Conservation (phyloP, 306 rosid species). For the Trifolium pratense region DNA sequence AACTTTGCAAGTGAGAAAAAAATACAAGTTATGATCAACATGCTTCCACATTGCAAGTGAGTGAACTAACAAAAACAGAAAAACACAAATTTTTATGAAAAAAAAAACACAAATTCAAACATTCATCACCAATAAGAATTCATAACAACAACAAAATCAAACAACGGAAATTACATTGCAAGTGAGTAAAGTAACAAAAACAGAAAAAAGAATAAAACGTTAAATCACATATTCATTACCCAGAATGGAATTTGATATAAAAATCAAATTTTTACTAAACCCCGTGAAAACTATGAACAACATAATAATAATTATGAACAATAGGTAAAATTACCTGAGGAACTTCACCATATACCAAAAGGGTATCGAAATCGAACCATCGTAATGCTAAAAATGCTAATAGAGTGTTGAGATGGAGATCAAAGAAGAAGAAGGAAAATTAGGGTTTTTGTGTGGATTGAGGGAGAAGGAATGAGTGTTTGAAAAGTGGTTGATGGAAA, state of each 20-base stretch:
- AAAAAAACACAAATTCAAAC: not conserved
- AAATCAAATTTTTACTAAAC: slow-evolving; percentile 23
- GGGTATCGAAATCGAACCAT: slow-evolving; percentile 23
- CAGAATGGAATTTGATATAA: slow-evolving; percentile 15
- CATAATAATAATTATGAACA: not conserved
- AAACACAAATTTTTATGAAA: slow-evolving; percentile 14
- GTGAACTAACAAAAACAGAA: slow-evolving; percentile 7
- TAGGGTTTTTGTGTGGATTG: slow-evolving; percentile 34
- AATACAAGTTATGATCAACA: not conserved
- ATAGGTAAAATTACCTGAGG: slow-evolving; percentile 31
- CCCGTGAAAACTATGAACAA: not conserved
- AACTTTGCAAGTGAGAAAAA: not conserved
- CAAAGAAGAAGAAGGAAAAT: slow-evolving; percentile 14
- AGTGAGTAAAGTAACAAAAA: not conserved
- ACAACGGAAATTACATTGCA: not conserved
- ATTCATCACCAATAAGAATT: not conserved
- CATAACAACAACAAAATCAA: too few relatives aligned
- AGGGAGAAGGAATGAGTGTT: slow-evolving; percentile 32
- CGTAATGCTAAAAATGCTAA: not conserved
- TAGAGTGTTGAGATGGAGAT: slow-evolving; percentile 39
- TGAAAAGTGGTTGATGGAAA: slow-evolving; percentile 56
- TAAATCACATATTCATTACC: slow-evolving; percentile 16
- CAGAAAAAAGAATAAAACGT: not conserved
- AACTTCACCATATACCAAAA: slow-evolving; percentile 24
- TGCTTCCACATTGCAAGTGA: not conserved